Conservation (phyloP, 129 eudicot genomes). For the Flaveria ramosissima region DNA sequence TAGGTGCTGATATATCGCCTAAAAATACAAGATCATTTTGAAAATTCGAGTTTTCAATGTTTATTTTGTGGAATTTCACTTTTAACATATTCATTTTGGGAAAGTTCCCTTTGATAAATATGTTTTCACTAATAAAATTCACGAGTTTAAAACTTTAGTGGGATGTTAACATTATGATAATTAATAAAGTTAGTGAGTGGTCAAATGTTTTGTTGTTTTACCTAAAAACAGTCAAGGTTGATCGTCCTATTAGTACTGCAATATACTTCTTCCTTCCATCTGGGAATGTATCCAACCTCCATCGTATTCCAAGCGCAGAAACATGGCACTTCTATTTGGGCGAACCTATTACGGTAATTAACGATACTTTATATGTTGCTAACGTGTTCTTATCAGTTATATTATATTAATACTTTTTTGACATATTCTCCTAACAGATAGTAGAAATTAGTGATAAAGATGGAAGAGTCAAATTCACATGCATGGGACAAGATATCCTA, state of each 20-base stretch:
- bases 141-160: neutral
- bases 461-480: slow-evolving; percentile 65
- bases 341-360: slow-evolving; percentile 71
- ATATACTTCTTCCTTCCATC: slow-evolving; percentile 81
- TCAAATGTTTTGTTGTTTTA: neutral
- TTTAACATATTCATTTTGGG: no score
- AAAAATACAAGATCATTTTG: no score
- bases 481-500: slow-evolving; percentile 56
- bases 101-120: no score
- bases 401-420: neutral
- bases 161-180: neutral
- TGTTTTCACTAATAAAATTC: neutral
- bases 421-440: slow-evolving; percentile 42
- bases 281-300: slow-evolving; percentile 75
- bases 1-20: no score
- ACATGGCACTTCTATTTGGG: slow-evolving; percentile 89
- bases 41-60: no score
- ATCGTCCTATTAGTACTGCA: slow-evolving; percentile 74
- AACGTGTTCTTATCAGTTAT: neutral
- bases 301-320: slow-evolving; percentile 83
- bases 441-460: slow-evolving; percentile 63
- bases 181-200: neutral
- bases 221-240: slow-evolving; percentile 64
- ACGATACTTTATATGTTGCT: neutral
- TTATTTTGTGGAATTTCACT: no score